Base-by-base conservation (phyloP, 768 basidiomycete genomes). In the Boletus sp. region DNA sequence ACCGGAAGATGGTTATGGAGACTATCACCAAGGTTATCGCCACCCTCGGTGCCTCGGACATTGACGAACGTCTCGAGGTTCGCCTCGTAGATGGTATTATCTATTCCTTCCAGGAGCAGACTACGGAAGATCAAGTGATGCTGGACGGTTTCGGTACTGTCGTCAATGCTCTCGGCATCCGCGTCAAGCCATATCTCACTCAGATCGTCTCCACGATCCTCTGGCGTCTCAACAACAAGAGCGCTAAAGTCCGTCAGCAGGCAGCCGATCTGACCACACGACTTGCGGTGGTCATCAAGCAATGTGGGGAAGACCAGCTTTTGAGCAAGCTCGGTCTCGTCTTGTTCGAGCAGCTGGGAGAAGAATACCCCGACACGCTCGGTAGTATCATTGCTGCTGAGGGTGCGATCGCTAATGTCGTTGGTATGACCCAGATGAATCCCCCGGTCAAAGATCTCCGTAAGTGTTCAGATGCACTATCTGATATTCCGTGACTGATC, bases 371-470 rank as follows among this genome's bases (percentile, higher is more conserved):
- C 15, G 97, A 99, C 73, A 98, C 97, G 1, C 83, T 99, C 35
- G 97, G 97, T 71, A 98, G 96, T 78, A 96, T 99, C 74, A 99
- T 98, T 73, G 95, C 96, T 47, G 97, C 97, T 44, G 93, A 94
- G 67, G 96, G 94, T 61, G 97, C 97, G 47, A 98, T 99, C 67
- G 97, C 97, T 62, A 98, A 98, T 66, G 97, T 98, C 49, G 97
- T 99, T 60, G 97, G 97, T 75, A 99, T 98, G 97, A 97, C 97
- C 10, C 94, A 98, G 73, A 99, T 99, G 97, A 98, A 97, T 71
- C 97, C 97, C 14, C 97, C 97, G 0, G 95, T 99, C 29, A 99
- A 99, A 74, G 97, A 99, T 82, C 86, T 99, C 56, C 71, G 95
- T 97, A 73, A 84, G 95, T 87, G 11, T 51, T 57, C 41, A 9